A percentile compares a stretch with the other conserved stretches of the same genome.
These are phyloP conservation scores for Venturia asperata DNA, from an alignment of 2,329 filamentous ascomycete species.

Conservation along the genomic window DNA sequence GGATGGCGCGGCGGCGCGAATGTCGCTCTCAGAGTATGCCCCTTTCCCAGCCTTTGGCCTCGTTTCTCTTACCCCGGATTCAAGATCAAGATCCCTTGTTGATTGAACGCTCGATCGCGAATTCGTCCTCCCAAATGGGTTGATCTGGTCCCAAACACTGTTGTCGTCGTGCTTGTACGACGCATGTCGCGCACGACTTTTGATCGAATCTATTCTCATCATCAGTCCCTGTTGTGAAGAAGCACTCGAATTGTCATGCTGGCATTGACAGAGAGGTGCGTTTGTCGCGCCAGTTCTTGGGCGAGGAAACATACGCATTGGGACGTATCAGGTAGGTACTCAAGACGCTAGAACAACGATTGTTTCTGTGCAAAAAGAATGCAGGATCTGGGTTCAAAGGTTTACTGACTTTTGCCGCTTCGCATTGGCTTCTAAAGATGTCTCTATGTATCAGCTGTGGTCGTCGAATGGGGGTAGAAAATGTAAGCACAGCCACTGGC, in stretches of 20 bases:
- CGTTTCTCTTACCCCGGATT: background rate
- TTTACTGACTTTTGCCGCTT: constrained; percentile 11
- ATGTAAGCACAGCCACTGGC: constrained; percentile 11
- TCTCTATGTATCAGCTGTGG: background rate
- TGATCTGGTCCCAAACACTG: constrained; percentile 1
- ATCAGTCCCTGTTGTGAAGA: constrained; percentile 14
- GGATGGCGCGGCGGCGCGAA: background rate
- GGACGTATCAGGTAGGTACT: background rate
- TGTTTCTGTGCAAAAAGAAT: constrained; percentile 4
- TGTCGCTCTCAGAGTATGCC: background rate
- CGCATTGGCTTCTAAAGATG: constrained; percentile 6
- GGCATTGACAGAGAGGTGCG: constrained; percentile 5
- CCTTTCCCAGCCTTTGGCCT: constrained; percentile 5
- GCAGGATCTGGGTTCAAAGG: constrained; percentile 10
- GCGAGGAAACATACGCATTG: constrained; percentile 14
- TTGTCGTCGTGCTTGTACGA: constrained; percentile 12
- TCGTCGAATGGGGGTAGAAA: background rate
- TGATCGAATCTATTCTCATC: constrained; percentile 15
- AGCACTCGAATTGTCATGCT: background rate
- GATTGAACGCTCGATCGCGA: constrained; percentile 2
- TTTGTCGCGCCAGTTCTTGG: background rate
- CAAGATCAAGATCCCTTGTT: background rate
- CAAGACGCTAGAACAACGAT: background rate
- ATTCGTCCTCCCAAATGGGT: constrained; percentile 14
- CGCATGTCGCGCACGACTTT: constrained; percentile 11